Conservation (phyloP, 176 grass and related monocot genomes). For the Urochloa ruziziensis region DNA sequence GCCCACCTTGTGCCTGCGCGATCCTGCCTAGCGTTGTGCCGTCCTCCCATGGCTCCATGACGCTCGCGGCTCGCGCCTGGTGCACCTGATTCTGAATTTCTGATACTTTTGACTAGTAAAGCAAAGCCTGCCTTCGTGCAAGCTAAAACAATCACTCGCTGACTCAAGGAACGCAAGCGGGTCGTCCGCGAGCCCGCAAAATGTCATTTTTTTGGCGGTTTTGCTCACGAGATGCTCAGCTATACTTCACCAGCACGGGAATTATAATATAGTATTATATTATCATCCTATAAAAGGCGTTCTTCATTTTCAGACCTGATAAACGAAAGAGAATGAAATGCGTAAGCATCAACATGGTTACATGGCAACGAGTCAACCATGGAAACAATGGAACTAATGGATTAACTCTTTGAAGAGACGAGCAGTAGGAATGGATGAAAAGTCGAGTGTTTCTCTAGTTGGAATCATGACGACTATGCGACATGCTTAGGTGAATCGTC, state of each 20-base stretch:
- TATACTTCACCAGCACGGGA: not conserved
- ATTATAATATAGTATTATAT: not conserved
- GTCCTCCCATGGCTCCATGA: no score
- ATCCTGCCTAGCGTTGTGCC: no score
- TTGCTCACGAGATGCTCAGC: not conserved
- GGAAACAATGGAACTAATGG: not conserved
- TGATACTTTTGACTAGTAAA: not conserved
- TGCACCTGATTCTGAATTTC: not conserved
- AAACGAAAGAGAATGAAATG: not conserved
- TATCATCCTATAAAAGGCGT: not conserved
- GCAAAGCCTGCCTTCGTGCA: not conserved
- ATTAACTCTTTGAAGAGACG: not conserved
- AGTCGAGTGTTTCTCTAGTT: not conserved
- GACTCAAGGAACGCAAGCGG: no score
- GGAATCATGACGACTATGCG: not conserved
- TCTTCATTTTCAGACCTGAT: not conserved
- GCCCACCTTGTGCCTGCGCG: not conserved
- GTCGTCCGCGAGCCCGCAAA: no score
- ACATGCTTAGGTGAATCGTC: not conserved
- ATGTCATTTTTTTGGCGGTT: no score
- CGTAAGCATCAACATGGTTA: not conserved
- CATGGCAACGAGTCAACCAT: not conserved
- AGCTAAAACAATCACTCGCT: not conserved
- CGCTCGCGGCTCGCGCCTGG: not conserved
- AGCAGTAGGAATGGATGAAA: not conserved